Evolutionary conservation across 2,329 filamentous ascomycete genomes (phyloP), one percentile per base, ranked within the genome.

Genomic region (Calonectria hongkongensis): DNA sequence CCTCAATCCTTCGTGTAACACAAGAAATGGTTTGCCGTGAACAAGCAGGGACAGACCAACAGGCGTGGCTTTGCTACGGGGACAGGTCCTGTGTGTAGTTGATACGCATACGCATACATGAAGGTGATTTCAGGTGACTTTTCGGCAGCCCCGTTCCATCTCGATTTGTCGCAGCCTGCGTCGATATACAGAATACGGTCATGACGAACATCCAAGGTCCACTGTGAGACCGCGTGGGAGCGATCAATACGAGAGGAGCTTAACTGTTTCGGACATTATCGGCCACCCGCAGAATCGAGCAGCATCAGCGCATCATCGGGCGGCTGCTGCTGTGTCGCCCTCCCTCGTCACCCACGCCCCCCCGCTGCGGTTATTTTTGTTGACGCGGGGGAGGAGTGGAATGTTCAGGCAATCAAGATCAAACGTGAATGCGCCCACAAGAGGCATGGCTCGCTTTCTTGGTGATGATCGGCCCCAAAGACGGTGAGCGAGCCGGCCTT

Each of bases 251-350:
- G 13, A 41, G 27, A 45, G 48, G 36, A 28, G 56, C 30, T n/a
- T 63, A 41, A 33, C 54, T 54, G 66, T 69, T 60, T 69, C 66
- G 56, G 56, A 51, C 56, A 41, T 54, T 18, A 50, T 69, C 33
- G 45, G 45, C 56, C 36, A 63, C 36, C 66, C 33, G 56, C 45
- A 69, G 45, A 27, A 69, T 69, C 66, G 66, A 68, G 66, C 43
- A 68, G 66, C 43, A 62, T 60, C 58, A 63, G 36, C 51, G 36
- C 56, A 69, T 30, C 56, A 69, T 63, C 66, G 56, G 43, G 54
- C 51, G 28, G 51, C 51, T 58, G 51, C 51, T 58, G 51, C 51
- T 58, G 51, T 58, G 54, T 58, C 39, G 54, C 54, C 54, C 54
- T 58, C 54, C 54, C 54, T 58, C 33, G 33, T 58, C 33, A n/a